Evolutionary conservation across 306 rosid genomes (phyloP).

Genomic region (Rosa chinensis): DNA sequence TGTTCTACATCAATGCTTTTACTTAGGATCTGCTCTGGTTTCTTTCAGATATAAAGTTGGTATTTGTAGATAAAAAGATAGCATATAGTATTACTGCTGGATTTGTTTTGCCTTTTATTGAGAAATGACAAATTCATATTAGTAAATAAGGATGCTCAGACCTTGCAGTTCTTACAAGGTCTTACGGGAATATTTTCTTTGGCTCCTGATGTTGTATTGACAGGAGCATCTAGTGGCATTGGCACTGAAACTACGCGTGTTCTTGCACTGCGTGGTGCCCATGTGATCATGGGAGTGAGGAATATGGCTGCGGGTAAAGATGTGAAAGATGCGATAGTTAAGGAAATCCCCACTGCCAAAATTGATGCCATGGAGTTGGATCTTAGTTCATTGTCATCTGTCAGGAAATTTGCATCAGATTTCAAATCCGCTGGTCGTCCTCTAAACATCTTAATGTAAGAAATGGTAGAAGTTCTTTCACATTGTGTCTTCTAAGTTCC

Average conservation of each 20-base stretch:
- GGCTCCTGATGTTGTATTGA: constrained; percentile 22
- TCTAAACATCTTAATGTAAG: constrained; percentile 83
- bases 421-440: constrained; percentile 53
- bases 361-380: constrained; percentile 78
- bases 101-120: not conserved
- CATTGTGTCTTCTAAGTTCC: constrained; percentile 2
- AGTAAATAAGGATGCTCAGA: not conserved
- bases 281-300: constrained; percentile 76
- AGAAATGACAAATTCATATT: not conserved
- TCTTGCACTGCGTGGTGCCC: constrained; percentile 86
- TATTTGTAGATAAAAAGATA: not conserved
- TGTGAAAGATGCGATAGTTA: constrained; percentile 52
- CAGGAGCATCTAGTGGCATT: constrained; percentile 88
- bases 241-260: constrained; percentile 78
- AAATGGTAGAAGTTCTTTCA: constrained; percentile 12
- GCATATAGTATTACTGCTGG: not conserved
- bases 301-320: constrained; percentile 51
- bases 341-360: constrained; percentile 70
- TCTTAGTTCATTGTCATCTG: constrained; percentile 65
- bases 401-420: constrained; percentile 65
- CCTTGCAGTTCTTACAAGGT: not conserved
- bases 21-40: not conserved
- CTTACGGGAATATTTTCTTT: constrained; percentile 3
- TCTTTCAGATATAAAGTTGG: not conserved
- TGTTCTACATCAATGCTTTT: not conserved